Evolutionary conservation across 371 early-diverging fungal genomes (phyloP).

Genomic region (Batrachochytrium dendrobatidis): DNA sequence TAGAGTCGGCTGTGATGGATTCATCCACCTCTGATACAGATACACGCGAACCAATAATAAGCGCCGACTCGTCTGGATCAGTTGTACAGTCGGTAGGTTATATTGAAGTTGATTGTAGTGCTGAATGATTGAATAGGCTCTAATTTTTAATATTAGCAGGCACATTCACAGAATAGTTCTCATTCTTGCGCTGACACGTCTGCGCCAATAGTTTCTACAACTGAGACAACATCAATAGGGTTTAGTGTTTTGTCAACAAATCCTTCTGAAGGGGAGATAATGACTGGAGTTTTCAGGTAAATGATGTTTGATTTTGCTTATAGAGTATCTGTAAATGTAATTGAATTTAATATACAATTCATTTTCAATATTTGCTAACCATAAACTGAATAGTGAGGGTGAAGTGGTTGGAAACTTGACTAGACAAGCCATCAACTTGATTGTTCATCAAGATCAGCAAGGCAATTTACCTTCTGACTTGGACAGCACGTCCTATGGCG

Average conservation of each 20-base stretch:
- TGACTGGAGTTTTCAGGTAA: background rate
- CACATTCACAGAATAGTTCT: background rate
- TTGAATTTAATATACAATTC: too few relatives aligned
- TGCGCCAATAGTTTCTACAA: background rate
- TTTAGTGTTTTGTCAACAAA: background rate
- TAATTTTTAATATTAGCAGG: background rate
- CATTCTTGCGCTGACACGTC: background rate
- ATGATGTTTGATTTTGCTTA: background rate
- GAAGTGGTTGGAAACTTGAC: background rate
- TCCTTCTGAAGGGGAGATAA: background rate
- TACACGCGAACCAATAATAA: background rate
- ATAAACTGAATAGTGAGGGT: background rate
- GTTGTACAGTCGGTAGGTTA: slow-evolving; percentile 1
- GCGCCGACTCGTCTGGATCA: background rate
- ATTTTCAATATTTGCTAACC: too few relatives aligned
- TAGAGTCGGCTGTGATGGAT: background rate
- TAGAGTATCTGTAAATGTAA: background rate
- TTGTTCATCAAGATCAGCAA: too few relatives aligned
- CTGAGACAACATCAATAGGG: background rate
- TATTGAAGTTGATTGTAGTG: background rate
- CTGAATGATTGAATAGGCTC: background rate
- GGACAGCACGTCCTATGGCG: background rate
- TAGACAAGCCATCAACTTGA: background rate
- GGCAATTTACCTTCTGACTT: background rate
- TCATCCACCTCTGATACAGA: background rate